These are phyloP conservation scores for Chytriomyces hyalinus DNA, from an alignment of 192 early-diverging fungal genomes.

Conservation along the genomic window DNA sequence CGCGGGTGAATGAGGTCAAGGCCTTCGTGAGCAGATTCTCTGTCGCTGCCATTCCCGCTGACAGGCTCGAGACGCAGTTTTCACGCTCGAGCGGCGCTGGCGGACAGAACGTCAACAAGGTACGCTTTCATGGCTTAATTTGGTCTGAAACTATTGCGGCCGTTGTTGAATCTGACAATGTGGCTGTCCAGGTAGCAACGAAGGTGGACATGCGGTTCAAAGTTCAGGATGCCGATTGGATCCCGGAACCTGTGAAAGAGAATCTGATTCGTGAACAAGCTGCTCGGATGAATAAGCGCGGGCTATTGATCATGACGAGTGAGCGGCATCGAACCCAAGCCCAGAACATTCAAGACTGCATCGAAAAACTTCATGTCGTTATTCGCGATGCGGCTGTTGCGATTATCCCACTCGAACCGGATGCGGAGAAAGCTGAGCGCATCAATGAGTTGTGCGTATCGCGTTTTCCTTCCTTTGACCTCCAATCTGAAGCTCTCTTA, in stretches of 20 bases:
- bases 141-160: not conserved
- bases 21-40: not conserved
- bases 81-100: conserved; percentile 27
- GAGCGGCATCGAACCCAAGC: conserved; percentile 41
- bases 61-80: not conserved
- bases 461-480: not conserved
- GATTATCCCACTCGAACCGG: conserved; percentile 31
- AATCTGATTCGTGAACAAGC: not conserved
- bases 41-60: conserved; percentile 7
- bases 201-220: conserved; percentile 46
- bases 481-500: not conserved
- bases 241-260: conserved; percentile 19
- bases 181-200: conserved; percentile 26
- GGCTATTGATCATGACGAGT: conserved; percentile 34
- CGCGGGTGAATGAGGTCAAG: not conserved
- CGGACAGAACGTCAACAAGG: conserved; percentile 50
- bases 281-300: conserved; percentile 33
- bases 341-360: conserved; percentile 33
- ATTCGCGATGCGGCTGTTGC: conserved; percentile 18
- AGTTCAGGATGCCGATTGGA: conserved; percentile 26
- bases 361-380: conserved; percentile 30
- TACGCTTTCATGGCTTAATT: not conserved
- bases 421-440: conserved; percentile 34
- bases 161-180: not conserved
- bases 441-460: conserved; percentile 42